Base-by-base conservation (phyloP, 1,139 yeast species). In the Taiozyma sp. region DNA sequence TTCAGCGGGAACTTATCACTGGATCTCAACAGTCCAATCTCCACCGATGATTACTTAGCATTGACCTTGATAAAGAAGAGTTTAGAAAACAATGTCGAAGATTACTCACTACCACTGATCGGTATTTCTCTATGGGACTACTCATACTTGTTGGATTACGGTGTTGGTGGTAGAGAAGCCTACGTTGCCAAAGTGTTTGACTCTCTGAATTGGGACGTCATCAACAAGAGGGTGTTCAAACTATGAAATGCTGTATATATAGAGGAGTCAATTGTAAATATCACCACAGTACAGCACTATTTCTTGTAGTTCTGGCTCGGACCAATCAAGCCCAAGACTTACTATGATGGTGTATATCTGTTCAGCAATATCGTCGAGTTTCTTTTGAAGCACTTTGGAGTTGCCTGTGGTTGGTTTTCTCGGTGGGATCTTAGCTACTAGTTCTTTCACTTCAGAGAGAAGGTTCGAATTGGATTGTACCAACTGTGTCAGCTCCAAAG, bases 71-170 rank as follows among this genome's bases (percentile, higher is more conserved):
- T 83, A 53, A 76, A 77, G 54, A 72, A 74, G 54, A 70, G 76
- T 47, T 78, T 81, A 13, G 54, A 56, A 14, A 54, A 55, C 22
- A 66, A 65, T 16, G 61, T 63, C 28, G 72, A 74, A 46, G 95
- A 87, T 69, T 84, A 81, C 74, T 79, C 84, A 43, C 74, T 92
- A 61, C 97, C 97, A 9, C 70, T 93, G 48, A 76, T 93, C 59
- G 89, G 85, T 49, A 76, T 91, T 59, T 89, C 84, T 68, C 77
- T 87, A 58, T 92, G 98, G 97, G 96, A 92, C 67, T 81, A 83
- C 58, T 90, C 97, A 24, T 93, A 84, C 68, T 64, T 90, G 50
- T 71, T 79, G 23, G 99, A 93, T 68, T 93, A 84, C 69, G 97
- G 97, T 32, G 78, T 89, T 42, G 77, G 72, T 48, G 96, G 96